Evolutionary conservation across 2,329 filamentous ascomycete genomes (phyloP).

Genomic region (Diaporthe australafricana): DNA sequence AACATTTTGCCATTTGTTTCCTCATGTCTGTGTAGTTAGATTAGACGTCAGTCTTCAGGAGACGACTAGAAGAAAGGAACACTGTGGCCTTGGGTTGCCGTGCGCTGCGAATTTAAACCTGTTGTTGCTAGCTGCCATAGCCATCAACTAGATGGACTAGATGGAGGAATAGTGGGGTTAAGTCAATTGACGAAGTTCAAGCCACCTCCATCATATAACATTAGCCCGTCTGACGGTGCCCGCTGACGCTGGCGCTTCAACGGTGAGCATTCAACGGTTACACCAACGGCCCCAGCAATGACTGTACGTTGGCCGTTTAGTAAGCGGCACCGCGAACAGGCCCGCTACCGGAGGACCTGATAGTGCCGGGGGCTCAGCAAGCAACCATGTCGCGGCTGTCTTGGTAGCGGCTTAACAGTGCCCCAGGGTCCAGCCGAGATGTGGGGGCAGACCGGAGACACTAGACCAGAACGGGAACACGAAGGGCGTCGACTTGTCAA

Average conservation of each 20-base stretch:
- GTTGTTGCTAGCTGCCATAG: not conserved
- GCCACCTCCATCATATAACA: slow-evolving; percentile 20
- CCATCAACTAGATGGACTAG: not conserved
- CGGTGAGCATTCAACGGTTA: slow-evolving; percentile 4
- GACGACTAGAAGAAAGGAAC: not conserved
- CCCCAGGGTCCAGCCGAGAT: slow-evolving; percentile 14
- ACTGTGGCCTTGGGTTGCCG: not conserved
- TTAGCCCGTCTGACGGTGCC: slow-evolving; percentile 26
- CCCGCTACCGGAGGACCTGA: slow-evolving; percentile 26
- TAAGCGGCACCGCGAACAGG: slow-evolving; percentile 21
- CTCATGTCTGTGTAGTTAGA: not conserved
- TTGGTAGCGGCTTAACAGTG: slow-evolving; percentile 24
- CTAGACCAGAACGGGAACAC: slow-evolving; percentile 22
- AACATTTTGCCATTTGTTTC: no score
- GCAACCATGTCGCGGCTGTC: not conserved
- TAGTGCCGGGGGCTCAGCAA: not conserved
- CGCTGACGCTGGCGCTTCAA: slow-evolving; percentile 12
- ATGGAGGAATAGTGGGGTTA: not conserved
- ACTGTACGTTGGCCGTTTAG: not conserved
- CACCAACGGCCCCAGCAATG: not conserved
- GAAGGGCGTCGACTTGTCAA: slow-evolving; percentile 30
- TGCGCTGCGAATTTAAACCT: not conserved
- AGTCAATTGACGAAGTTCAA: not conserved
- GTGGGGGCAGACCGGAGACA: slow-evolving; percentile 26
- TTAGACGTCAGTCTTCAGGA: not conserved